phyloP scores from a whole-genome alignment of 352 stramenopile genomes.

The Globisporangium paroecandrum region DNA sequence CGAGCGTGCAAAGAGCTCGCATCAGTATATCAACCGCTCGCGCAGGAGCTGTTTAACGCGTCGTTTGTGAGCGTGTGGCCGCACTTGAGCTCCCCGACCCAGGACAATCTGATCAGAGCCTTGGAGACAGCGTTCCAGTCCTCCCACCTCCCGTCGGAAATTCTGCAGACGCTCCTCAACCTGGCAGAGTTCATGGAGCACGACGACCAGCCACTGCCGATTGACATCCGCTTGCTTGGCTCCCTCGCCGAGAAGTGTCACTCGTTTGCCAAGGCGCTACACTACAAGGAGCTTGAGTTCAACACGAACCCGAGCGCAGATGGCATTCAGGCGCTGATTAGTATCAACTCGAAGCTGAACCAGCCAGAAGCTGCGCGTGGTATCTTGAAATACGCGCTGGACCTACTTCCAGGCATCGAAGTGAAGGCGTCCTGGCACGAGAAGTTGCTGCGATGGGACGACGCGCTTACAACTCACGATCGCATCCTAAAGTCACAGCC shows the following conservation, averaged over 20 bases:
- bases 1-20: constrained; percentile 94
- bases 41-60: constrained; percentile 97
- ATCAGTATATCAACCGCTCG: constrained; percentile 97
- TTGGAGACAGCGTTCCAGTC: constrained; percentile 95
- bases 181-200: constrained; percentile 99
- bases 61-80: constrained; percentile 99
- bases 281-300: constrained; percentile 99
- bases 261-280: constrained; percentile 97
- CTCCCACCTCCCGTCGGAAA: constrained; percentile 94
- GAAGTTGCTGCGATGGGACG: constrained; percentile 97
- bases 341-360: constrained; percentile 98
- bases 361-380: constrained; percentile 97
- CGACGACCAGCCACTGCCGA: constrained; percentile 95
- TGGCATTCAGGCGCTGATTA: constrained; percentile 98
- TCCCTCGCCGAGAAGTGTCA: constrained; percentile 97
- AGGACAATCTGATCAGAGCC: constrained; percentile 92
- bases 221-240: constrained; percentile 96
- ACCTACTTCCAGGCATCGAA: constrained; percentile 71
- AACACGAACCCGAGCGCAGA: constrained; percentile 86
- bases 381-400: constrained; percentile 93
- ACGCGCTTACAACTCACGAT: constrained; percentile 95
- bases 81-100: constrained; percentile 88
- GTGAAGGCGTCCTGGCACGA: constrained; percentile 97
- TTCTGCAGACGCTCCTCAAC: constrained; percentile 97
- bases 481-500: constrained; percentile 58